These are phyloP conservation scores for Clonostachys rosea DNA, from an alignment of 2,329 filamentous ascomycete genomes.

Conservation along the genomic window DNA sequence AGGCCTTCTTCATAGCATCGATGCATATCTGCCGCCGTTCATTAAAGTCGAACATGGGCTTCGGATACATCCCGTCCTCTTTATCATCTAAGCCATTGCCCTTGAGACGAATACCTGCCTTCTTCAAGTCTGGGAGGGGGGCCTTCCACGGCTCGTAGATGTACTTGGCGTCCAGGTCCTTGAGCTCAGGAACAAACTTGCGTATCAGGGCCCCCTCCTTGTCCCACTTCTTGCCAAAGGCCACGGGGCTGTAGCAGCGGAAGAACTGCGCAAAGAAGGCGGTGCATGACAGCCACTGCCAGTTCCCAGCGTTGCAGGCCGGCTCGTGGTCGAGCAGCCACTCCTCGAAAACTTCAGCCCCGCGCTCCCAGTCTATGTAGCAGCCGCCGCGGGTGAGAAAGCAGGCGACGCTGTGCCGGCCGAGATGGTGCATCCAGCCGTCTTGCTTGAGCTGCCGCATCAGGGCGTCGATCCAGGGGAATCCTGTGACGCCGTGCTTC, in stretches of 20 bases:
- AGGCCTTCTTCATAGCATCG: conserved; percentile 66
- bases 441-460: conserved; percentile 70
- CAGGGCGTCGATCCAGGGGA: conserved; percentile 76
- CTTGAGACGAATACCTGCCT: conserved; percentile 58
- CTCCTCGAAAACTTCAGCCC: conserved; percentile 74
- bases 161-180: conserved; percentile 57
- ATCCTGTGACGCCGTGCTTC: conserved; percentile 66
- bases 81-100: conserved; percentile 41
- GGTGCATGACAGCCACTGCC: conserved; percentile 74
- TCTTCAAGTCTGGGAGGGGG: conserved; percentile 62
- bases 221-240: conserved; percentile 75
- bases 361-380: conserved; percentile 75
- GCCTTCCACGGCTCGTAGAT: conserved; percentile 81
- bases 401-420: conserved; percentile 72
- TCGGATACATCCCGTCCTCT: conserved; percentile 56
- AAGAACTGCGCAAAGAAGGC: conserved; percentile 73
- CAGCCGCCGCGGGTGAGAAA: conserved; percentile 78
- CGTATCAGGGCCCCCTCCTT: conserved; percentile 60
- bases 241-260: conserved; percentile 64
- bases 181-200: conserved; percentile 64
- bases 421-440: conserved; percentile 78
- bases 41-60: conserved; percentile 74
- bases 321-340: conserved; percentile 71
- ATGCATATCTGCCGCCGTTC: conserved; percentile 59
- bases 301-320: conserved; percentile 70